Conservation (phyloP, 345 rosid genomes). For the Euphorbia tirucalli region DNA sequence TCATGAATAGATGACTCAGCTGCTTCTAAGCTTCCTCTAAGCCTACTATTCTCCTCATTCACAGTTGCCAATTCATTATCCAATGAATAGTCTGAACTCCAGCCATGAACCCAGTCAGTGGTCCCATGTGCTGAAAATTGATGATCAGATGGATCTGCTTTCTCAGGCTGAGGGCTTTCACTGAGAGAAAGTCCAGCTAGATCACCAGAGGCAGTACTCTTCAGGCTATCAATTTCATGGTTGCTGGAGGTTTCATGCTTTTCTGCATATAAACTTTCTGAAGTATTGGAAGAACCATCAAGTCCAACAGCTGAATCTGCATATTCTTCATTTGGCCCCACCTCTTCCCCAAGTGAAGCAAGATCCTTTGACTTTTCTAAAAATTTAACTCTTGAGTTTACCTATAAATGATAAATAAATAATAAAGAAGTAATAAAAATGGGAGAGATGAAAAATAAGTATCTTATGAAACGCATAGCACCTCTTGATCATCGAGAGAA, state of each 20-base stretch:
- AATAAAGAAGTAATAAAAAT: background rate
- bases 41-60: conserved; percentile 71
- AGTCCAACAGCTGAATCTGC: conserved; percentile 63
- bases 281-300: conserved; percentile 89
- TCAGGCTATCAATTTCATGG: conserved; percentile 73
- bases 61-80: conserved; percentile 62
- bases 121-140: conserved; percentile 43
- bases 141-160: conserved; percentile 50
- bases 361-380: conserved; percentile 54
- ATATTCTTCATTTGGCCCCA: conserved; percentile 46
- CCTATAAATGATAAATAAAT: conserved; percentile 37
- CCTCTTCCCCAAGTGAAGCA: conserved; percentile 45
- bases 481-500: no score
- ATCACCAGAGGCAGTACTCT: conserved; percentile 73
- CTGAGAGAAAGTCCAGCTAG: no score
- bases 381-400: conserved; percentile 52
- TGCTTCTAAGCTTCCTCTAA: conserved; percentile 72
- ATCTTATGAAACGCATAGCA: background rate
- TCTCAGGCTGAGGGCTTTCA: conserved; percentile 53
- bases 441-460: background rate
- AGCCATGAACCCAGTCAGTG: conserved; percentile 59
- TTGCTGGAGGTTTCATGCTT: conserved; percentile 74
- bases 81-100: conserved; percentile 65
- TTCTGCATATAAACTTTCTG: conserved; percentile 76
- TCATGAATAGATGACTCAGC: conserved; percentile 76